phyloP scores from a whole-genome alignment of 306 rosid genomes.

The Quercus rubra region DNA sequence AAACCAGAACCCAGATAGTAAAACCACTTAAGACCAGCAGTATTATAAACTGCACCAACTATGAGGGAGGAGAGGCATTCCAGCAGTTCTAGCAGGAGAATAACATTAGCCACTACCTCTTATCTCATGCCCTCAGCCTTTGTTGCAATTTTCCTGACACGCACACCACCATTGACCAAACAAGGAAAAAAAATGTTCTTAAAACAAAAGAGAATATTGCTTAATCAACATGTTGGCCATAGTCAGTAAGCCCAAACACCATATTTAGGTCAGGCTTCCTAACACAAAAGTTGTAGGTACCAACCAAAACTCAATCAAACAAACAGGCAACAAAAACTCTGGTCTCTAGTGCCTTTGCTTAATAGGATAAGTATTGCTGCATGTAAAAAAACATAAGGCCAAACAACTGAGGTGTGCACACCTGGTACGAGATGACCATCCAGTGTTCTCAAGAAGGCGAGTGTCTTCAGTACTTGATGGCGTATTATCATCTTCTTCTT shows the following conservation, averaged over 20 bases:
- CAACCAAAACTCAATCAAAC: neutral
- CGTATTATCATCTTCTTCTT: slow-evolving; percentile 54
- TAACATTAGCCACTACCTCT: neutral
- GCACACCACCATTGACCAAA: no score
- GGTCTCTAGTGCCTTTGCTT: neutral
- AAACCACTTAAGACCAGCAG: neutral
- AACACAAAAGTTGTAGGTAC: neutral
- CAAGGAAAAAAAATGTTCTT: no score
- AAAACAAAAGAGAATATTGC: neutral
- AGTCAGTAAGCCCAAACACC: neutral
- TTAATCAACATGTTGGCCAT: neutral
- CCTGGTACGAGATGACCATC: slow-evolving; percentile 99
- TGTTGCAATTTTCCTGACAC: neutral
- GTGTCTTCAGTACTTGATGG: slow-evolving; percentile 59
- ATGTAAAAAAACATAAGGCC: slow-evolving; percentile 12
- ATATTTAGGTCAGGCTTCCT: neutral
- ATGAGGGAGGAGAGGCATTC: neutral
- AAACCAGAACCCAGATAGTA: neutral
- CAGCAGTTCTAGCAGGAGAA: neutral
- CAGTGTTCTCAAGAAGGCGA: slow-evolving; percentile 68
- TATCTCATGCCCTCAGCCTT: neutral
- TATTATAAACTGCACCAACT: neutral
- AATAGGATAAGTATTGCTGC: neutral
- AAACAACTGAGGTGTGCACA: slow-evolving; percentile 17
- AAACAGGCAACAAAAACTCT: neutral